Evolutionary conservation across 2,329 filamentous ascomycete genomes (phyloP).

Genomic region (Penicillium sclerotiorum): DNA sequence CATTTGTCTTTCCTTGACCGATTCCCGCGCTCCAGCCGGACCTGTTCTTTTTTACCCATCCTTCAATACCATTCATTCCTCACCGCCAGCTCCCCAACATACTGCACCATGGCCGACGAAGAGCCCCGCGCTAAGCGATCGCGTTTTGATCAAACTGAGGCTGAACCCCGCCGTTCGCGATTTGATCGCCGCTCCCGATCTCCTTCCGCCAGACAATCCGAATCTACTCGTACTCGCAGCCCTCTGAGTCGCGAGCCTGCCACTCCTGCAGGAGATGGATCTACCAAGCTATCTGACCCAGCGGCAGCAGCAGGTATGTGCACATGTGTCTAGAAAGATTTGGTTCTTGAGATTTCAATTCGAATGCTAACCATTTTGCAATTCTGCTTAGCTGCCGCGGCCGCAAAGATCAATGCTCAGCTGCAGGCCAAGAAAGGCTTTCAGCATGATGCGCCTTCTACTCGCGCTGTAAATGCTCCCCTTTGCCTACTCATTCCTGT

Average conservation of each 20-base stretch:
- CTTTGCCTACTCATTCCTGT: not conserved
- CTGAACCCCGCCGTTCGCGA: conserved; percentile 76
- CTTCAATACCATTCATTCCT: not conserved
- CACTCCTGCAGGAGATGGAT: conserved; percentile 49
- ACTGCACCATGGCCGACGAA: conserved; percentile 69
- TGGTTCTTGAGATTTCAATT: not conserved
- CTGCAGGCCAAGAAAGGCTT: conserved; percentile 85
- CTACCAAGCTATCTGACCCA: conserved; percentile 61
- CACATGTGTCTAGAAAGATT: not conserved
- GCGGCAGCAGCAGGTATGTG: conserved; percentile 73
- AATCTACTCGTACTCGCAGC: conserved; percentile 77
- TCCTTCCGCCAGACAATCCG: conserved; percentile 67
- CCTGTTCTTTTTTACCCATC: conserved; percentile 4
- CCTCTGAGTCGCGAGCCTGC: conserved; percentile 62
- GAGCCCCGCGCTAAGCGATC: conserved; percentile 80
- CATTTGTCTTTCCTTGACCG: not conserved
- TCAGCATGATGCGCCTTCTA: conserved; percentile 86
- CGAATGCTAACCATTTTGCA: conserved; percentile 20
- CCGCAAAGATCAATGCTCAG: conserved; percentile 81
- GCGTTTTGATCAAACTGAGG: conserved; percentile 90
- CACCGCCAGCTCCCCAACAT: not conserved
- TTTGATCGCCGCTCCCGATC: conserved; percentile 93
- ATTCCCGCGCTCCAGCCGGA: not conserved
- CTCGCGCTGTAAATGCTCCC: conserved; percentile 58
- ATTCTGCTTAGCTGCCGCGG: conserved; percentile 70